phyloP scores from a whole-genome alignment of 202 grass and related monocot species.

The Dendrocalamus latiflorus region DNA sequence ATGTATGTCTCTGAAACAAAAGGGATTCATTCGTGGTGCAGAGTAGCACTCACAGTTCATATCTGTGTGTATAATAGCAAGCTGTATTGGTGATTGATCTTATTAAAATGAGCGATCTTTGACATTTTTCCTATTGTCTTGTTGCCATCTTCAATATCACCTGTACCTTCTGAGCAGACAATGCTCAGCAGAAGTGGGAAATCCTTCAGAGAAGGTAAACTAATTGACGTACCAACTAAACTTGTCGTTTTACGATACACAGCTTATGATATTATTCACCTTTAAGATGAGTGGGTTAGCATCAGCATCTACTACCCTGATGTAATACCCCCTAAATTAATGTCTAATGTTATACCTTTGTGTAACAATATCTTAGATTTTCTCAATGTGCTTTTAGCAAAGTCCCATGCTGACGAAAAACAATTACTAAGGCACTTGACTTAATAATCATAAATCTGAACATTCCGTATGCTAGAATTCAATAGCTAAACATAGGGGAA shows the following conservation, averaged over 20 bases:
- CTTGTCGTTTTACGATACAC: not conserved
- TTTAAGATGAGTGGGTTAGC: slow-evolving; percentile 39
- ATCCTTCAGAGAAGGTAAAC: slow-evolving; percentile 25
- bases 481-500: not conserved
- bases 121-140: not conserved
- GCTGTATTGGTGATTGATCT: slow-evolving; percentile 3
- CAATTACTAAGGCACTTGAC: not conserved
- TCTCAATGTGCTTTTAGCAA: not conserved
- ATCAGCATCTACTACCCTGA: slow-evolving; percentile 23
- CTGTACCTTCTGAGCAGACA: not conserved
- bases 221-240: slow-evolving; percentile 34
- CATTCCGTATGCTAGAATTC: slow-evolving; percentile 16
- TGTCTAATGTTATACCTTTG: slow-evolving; percentile 19
- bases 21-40: slow-evolving; percentile 2
- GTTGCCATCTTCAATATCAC: not conserved
- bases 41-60: slow-evolving; percentile 26
- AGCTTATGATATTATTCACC: slow-evolving; percentile 1
- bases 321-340: slow-evolving; percentile 16
- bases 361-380: slow-evolving; percentile 16
- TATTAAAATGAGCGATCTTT: not conserved
- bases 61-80: slow-evolving; percentile 3
- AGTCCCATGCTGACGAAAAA: slow-evolving; percentile 27
- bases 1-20: not conserved
- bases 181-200: slow-evolving; percentile 1
- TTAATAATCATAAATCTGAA: slow-evolving; percentile 14